Evolutionary conservation across 768 basidiomycete genomes (phyloP), one percentile per base, ranked within the genome.

Genomic region (Suillus subluteus): DNA sequence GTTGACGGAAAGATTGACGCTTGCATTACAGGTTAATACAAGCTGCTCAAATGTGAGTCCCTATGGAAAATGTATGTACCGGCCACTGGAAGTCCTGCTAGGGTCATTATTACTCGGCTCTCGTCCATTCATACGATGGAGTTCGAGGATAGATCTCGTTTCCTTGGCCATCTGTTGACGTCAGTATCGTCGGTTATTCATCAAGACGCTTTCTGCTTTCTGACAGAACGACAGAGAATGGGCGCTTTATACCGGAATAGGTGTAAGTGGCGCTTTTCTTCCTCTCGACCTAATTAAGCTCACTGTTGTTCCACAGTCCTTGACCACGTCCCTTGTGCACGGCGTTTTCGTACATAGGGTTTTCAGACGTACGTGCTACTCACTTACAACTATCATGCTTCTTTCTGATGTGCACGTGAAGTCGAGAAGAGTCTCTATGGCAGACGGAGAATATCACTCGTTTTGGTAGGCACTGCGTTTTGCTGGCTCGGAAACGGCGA

Each of bases 11-110:
- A 56, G 32, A 41, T 26, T 43, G 40, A 61, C 23, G 12, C 6
- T 61, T 21, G 40, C 11, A 1, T 41, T 30, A 43, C 18, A 61
- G 58, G 58, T 43, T 30, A 43, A 18, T 61, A 0, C 58, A 61
- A 43, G 58, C 40, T 61, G 26, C 58, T 30, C 40, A 43, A 43
- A 61, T 41, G 58, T 61, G 26, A 61, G 58, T 41, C 35, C 5
- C 40, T 21, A 61, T 43, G 6, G 9, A 30, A 43, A 11, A 41
- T 6, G 21, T 61, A 41, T 30, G 11, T 16, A n/a, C 26, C 21
- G 26, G 18, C 1, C 11, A 30, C 18, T 26, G 40, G 26, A 59
- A 21, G 2, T 16, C 26, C 16, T 18, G 9, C 18, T 30, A 61
- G 58, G 5, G 58, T 23, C 30, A 26, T 61, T 1, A 30, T 26